phyloP scores from a whole-genome alignment of 1,284 basidiomycete species.

The Cryptococcus floricola region DNA sequence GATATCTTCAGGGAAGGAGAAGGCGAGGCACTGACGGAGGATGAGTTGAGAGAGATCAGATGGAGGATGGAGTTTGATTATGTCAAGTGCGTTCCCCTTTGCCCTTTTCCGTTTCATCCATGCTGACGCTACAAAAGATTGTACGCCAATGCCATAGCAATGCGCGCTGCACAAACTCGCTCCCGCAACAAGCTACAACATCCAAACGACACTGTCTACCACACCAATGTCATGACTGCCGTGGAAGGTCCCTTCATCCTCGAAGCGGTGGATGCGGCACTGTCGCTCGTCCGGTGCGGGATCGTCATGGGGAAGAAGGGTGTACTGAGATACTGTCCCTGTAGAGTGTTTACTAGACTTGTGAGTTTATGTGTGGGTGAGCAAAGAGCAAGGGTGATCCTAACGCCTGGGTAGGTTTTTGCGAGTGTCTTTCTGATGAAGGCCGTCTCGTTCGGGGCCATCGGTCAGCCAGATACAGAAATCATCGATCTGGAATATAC shows the following conservation, averaged over 20 bases:
- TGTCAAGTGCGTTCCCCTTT: conserved; percentile 9
- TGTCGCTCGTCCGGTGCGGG: conserved; percentile 11
- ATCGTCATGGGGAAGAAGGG: conserved; percentile 11
- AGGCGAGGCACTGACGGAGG: conserved; percentile 8
- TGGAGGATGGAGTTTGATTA: conserved; percentile 22
- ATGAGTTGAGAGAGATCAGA: conserved; percentile 16
- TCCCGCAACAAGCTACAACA: background rate
- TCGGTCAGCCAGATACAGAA: conserved; percentile 11
- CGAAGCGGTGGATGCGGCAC: conserved; percentile 12
- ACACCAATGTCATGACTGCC: conserved; percentile 9
- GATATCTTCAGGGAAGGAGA: conserved; percentile 6
- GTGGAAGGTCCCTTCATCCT: conserved; percentile 14
- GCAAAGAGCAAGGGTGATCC: background rate
- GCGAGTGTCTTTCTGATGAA: conserved; percentile 17
- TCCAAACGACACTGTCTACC: conserved; percentile 9
- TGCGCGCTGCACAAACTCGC: conserved; percentile 15
- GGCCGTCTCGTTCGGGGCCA: conserved; percentile 11
- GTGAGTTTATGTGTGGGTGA: background rate
- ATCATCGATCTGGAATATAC: conserved; percentile 10
- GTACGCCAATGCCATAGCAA: conserved; percentile 20
- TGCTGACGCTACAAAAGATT: conserved; percentile 4
- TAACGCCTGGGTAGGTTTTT: conserved; percentile 5
- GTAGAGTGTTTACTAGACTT: conserved; percentile 5
- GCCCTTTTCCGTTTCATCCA: background rate
- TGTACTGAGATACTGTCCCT: conserved; percentile 6